Percentiles rank a stretch among this genome's conserved stretches.
Conservation (phyloP, 495 filamentous ascomycete species). For the Daldinia decipiens region DNA sequence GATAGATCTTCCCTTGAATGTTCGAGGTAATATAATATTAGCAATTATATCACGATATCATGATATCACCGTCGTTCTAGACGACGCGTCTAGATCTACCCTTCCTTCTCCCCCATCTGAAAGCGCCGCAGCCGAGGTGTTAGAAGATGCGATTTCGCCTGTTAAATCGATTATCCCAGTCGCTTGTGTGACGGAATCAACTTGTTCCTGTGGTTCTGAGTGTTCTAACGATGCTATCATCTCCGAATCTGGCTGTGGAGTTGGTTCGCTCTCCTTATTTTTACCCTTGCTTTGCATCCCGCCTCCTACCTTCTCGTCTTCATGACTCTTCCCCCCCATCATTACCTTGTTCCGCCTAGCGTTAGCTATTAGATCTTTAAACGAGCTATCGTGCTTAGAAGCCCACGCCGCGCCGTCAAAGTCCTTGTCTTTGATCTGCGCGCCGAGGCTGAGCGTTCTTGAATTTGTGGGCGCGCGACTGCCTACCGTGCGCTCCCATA, state of each 20-base stretch:
- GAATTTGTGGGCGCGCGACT: constrained; percentile 54
- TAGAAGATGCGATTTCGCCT: constrained; percentile 11
- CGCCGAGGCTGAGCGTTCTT: constrained; percentile 44
- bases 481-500: constrained; percentile 84
- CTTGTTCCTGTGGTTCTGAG: constrained; percentile 8
- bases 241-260: constrained; percentile 18
- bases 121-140: constrained; percentile 8
- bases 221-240: constrained; percentile 25
- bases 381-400: constrained; percentile 73
- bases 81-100: constrained; percentile 22
- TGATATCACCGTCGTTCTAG: constrained; percentile 20
- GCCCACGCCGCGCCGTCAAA: constrained; percentile 86
- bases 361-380: constrained; percentile 76
- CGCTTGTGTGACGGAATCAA: not conserved
- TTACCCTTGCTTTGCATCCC: not conserved
- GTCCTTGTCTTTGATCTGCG: constrained; percentile 75
- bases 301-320: not conserved
- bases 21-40: constrained; percentile 8
- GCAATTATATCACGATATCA: constrained; percentile 23
- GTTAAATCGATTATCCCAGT: constrained; percentile 34
- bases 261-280: constrained; percentile 10
- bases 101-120: not conserved
- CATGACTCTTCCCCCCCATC: constrained; percentile 35
- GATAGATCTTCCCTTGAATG: constrained; percentile 20
- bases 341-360: constrained; percentile 63